Conservation (phyloP, 495 filamentous ascomycete species). For the Friedmanniomyces endolithicus region DNA sequence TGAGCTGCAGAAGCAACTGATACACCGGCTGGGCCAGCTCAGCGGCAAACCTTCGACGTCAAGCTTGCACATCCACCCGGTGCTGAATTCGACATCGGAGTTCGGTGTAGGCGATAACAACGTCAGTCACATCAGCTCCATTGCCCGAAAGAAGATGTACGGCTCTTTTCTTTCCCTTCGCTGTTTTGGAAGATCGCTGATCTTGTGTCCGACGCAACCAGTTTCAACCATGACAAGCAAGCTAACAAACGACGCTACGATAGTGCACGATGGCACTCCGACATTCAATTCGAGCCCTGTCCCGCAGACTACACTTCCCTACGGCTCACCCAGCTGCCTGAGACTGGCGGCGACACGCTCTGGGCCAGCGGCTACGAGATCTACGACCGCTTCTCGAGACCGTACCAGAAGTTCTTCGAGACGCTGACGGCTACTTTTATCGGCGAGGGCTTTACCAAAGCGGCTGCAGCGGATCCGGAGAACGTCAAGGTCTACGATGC, state of each 20-base stretch:
- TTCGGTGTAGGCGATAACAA: conserved; percentile 40
- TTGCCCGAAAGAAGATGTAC: conserved; percentile 18
- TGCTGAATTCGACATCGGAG: conserved; percentile 52
- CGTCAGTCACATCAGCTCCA: conserved; percentile 60
- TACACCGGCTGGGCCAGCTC: conserved; percentile 52
- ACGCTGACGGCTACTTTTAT: conserved; percentile 54
- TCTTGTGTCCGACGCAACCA: neutral
- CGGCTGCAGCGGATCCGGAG: conserved; percentile 38
- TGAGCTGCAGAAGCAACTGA: conserved; percentile 56
- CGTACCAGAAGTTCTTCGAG: conserved; percentile 58
- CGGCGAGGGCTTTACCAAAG: conserved; percentile 46
- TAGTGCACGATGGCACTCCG: conserved; percentile 24
- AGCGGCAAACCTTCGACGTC: conserved; percentile 36
- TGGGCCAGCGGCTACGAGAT: conserved; percentile 69
- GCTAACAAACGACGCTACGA: conserved; percentile 9
- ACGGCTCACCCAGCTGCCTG: conserved; percentile 44
- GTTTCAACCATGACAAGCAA: conserved; percentile 3
- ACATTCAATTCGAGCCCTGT: conserved; percentile 31
- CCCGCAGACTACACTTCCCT: conserved; percentile 27
- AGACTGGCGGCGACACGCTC: conserved; percentile 51
- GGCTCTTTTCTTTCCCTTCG: neutral
- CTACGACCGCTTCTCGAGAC: conserved; percentile 59
- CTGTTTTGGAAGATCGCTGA: no score
- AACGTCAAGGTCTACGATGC: conserved; percentile 42
- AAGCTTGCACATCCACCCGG: conserved; percentile 58